Evolutionary conservation across 2,329 filamentous ascomycete genomes (phyloP), one percentile per base, ranked within the genome.

Genomic region (Colletotrichum siamense): DNA sequence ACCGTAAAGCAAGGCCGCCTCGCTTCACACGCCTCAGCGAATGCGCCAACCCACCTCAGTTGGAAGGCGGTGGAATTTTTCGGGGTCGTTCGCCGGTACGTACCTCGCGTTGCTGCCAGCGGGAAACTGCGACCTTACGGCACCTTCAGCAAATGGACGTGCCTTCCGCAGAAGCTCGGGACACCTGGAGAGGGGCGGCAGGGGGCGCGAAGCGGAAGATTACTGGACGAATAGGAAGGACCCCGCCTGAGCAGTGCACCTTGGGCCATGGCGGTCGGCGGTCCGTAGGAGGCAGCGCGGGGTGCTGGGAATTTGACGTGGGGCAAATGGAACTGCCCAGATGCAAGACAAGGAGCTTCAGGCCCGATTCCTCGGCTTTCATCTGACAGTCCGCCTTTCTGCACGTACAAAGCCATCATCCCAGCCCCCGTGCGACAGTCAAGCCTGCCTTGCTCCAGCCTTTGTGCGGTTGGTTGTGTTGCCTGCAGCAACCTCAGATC

Each of bases 321-420:
- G 75, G 75, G 75, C 18, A 39, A 18, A 71, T 69, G 70, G 74
- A 74, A 49, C 32, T 76, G 74, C 65, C 59, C 74, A 76, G 71
- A 74, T 76, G 71, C 74, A 76, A 69, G 74, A 69, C 70, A 69
- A 74, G 74, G 71, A 69, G 74, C 74, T 74, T 74, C 74, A 76
- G 73, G 65, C 57, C 73, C 59, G 69, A 61, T 76, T 73, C 74
- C 74, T 76, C 74, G 74, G 74, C 65, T 76, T 76, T 69, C 74
- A 76, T 32, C 70, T 76, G 74, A 76, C 71, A 76, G 74, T 32
- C 70, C 64, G 72, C 30, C 71, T 76, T 76, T 76, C 70, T 69
- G 44, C 70, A 69, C 57, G 70, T 73, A 69, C 73, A 76, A 76
- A 76, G 63, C 30, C 26, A 49, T 69, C 71, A 73, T 69, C 70